Conservation (phyloP, 148 eudicot genomes). For the Pouteria glomerata region DNA sequence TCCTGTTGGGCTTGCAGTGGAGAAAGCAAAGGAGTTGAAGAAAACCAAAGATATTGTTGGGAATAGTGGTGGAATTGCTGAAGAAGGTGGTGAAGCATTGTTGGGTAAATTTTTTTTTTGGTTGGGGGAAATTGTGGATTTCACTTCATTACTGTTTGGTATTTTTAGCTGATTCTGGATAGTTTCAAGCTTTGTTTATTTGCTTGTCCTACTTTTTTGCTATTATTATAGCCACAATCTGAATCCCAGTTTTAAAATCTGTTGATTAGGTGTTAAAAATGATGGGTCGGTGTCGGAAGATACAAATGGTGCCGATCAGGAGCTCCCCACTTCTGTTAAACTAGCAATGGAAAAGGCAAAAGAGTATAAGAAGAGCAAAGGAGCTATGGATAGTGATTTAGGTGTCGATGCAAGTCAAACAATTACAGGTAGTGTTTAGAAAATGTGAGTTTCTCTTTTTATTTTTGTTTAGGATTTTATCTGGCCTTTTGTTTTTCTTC, state of each 20-base stretch:
- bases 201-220: neutral
- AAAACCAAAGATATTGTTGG: neutral
- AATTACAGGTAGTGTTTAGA: slow-evolving; percentile 19
- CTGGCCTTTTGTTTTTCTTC: neutral
- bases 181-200: neutral
- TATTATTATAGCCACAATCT: neutral
- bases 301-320: slow-evolving; percentile 14
- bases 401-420: slow-evolving; percentile 10
- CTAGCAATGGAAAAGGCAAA: slow-evolving; percentile 41
- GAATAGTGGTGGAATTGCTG: slow-evolving; percentile 4
- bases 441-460: slow-evolving; percentile 19
- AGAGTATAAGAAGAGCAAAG: slow-evolving; percentile 32
- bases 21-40: slow-evolving; percentile 18
- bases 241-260: neutral
- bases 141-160: neutral
- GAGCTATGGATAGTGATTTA: slow-evolving; percentile 10
- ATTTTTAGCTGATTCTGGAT: neutral
- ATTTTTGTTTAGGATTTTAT: neutral
- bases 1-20: slow-evolving; percentile 29
- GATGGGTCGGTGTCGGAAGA: slow-evolving; percentile 11
- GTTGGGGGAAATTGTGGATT: neutral
- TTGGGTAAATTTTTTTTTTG: slow-evolving; percentile 16
- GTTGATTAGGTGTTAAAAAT: slow-evolving; percentile 8
- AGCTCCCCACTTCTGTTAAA: slow-evolving; percentile 21
- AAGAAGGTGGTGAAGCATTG: slow-evolving; percentile 1